A percentile compares a stretch with the other conserved stretches of the same genome.
Evolutionary conservation across 345 rosid genomes (phyloP).

Genomic region (Euclidium syriacum): DNA sequence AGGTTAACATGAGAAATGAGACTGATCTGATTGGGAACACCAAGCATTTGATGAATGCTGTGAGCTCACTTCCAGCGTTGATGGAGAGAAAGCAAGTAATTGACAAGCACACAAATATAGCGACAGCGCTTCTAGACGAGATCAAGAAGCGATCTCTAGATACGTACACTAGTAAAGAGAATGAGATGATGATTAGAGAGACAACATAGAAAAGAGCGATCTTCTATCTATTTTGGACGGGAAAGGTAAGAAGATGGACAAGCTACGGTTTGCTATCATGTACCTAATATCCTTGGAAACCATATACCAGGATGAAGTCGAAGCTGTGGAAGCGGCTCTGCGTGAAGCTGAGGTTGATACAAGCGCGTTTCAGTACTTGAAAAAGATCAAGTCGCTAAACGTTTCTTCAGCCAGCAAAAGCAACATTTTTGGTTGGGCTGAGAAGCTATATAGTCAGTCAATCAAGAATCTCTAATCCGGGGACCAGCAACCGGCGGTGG

Average conservation of each 20-base stretch:
- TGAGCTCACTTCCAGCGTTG: constrained; percentile 76
- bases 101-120: constrained; percentile 82
- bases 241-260: constrained; percentile 67
- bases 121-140: constrained; percentile 62
- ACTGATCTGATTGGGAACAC: constrained; percentile 76
- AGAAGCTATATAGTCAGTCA: constrained; percentile 77
- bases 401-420: constrained; percentile 71
- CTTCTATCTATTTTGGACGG: constrained; percentile 60
- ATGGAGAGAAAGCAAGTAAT: constrained; percentile 75
- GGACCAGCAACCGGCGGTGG: constrained; percentile 66
- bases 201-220: constrained; percentile 56
- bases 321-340: constrained; percentile 68
- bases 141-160: constrained; percentile 85
- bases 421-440: constrained; percentile 91
- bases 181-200: constrained; percentile 80
- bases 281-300: constrained; percentile 67
- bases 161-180: constrained; percentile 65
- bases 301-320: constrained; percentile 61
- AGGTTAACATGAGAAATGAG: constrained; percentile 67
- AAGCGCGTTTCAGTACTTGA: constrained; percentile 74
- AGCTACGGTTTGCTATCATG: constrained; percentile 72
- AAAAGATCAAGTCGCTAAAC: constrained; percentile 71
- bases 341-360: constrained; percentile 65
- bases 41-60: constrained; percentile 82
- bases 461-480: constrained; percentile 70